phyloP scores from a whole-genome alignment of 169 alveolate genomes.

The Amoebophrya sp. region DNA sequence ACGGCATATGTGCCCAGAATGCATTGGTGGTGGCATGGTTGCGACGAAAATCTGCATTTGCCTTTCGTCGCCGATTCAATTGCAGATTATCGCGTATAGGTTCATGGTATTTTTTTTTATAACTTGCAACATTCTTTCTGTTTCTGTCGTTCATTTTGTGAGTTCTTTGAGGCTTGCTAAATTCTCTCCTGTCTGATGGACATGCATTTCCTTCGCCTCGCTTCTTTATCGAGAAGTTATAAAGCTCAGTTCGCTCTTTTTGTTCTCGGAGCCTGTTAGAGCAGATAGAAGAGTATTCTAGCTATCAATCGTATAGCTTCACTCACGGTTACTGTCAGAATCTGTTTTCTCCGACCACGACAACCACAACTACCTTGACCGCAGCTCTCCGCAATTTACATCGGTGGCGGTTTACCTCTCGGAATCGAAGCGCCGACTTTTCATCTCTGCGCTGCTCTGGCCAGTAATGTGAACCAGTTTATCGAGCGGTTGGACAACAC shows the following conservation, averaged over 20 bases:
- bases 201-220: too few species aligned
- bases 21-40: constrained; percentile 1
- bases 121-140: too few species aligned
- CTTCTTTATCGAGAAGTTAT: too few species aligned
- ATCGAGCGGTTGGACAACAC: background rate
- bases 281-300: too few species aligned
- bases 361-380: background rate
- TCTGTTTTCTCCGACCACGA: background rate
- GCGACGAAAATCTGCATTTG: constrained; percentile 20
- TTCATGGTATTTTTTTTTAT: too few species aligned
- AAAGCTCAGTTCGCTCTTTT: too few species aligned
- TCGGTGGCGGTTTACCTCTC: background rate
- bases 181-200: too few species aligned
- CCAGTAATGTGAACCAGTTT: background rate
- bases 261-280: too few species aligned
- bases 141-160: too few species aligned
- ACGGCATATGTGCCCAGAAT: constrained; percentile 6
- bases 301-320: too few species aligned
- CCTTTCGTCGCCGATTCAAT: background rate
- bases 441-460: background rate
- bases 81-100: background rate
- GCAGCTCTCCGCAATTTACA: constrained; percentile 17
- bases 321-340: too few species aligned
- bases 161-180: too few species aligned
- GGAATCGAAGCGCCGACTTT: background rate